phyloP scores from a whole-genome alignment of 2,329 filamentous ascomycete genomes.

The Diaporthe longicolla region DNA sequence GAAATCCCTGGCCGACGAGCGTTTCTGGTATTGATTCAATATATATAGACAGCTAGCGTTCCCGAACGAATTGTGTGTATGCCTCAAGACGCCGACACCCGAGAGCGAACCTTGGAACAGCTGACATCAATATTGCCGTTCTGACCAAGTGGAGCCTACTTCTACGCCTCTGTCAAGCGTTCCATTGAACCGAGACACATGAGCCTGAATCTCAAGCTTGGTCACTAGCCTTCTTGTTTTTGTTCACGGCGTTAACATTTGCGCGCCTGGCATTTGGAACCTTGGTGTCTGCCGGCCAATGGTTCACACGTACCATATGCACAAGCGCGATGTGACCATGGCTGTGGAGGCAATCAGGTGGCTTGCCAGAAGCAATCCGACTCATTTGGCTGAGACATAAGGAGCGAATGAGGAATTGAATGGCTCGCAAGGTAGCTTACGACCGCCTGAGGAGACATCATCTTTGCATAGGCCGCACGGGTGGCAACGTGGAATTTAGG shows the following conservation, averaged over 20 bases:
- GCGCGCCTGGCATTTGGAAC: not conserved
- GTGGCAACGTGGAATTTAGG: constrained; percentile 27
- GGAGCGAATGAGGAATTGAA: not conserved
- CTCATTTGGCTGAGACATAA: not conserved
- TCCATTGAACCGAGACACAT: constrained; percentile 35
- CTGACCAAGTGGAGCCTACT: not conserved
- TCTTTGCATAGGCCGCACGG: not conserved
- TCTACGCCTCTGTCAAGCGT: not conserved
- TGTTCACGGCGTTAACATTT: not conserved
- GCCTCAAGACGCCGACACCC: not conserved
- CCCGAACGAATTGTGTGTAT: not conserved
- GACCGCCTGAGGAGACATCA: not conserved
- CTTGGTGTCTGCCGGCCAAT: not conserved
- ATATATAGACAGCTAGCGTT: not conserved
- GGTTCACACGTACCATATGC: not conserved
- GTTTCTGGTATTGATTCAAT: not conserved
- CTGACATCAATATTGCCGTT: not conserved
- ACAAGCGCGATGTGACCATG: not conserved
- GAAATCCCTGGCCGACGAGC: not conserved
- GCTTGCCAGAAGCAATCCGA: not conserved
- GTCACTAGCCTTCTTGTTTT: not conserved
- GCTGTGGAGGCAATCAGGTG: not conserved
- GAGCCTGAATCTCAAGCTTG: constrained; percentile 15
- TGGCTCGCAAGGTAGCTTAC: not conserved
- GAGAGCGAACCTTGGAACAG: not conserved